These are phyloP conservation scores for Acanthamoeba quina DNA, from an alignment of 208 protist species.

Conservation along the genomic window DNA sequence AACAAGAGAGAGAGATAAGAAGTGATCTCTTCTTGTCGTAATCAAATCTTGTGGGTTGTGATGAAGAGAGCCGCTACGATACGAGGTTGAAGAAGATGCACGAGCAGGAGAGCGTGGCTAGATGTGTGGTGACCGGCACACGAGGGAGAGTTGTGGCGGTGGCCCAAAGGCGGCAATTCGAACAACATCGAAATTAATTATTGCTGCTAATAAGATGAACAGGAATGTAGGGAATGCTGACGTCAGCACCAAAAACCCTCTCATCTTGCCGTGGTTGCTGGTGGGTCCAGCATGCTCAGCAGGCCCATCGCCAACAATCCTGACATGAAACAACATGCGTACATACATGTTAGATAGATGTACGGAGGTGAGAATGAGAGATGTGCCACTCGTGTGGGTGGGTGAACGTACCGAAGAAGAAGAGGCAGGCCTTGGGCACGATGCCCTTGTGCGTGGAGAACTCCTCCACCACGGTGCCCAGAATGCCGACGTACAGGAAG, in stretches of 20 bases:
- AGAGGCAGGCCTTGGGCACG: constrained; percentile 4
- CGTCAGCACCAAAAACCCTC: not conserved
- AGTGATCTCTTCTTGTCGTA: no score
- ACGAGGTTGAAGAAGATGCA: no score
- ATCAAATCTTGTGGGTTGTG: no score
- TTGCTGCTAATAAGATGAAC: not conserved
- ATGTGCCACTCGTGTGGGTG: not conserved
- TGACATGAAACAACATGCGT: not conserved
- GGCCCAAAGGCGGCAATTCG: not conserved
- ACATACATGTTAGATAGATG: no score
- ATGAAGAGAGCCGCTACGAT: no score
- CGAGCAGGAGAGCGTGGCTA: no score
- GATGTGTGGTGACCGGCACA: no score
- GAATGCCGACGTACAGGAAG: constrained; percentile 24
- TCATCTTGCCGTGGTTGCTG: not conserved
- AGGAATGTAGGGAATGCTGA: not conserved
- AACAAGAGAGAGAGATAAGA: no score
- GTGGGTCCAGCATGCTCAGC: constrained; percentile 28
- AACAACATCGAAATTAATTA: not conserved
- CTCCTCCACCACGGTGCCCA: constrained; percentile 44
- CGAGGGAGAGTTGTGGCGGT: not conserved
- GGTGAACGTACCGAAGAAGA: constrained; percentile 1
- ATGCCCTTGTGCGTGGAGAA: constrained; percentile 36
- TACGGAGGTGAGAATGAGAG: not conserved
- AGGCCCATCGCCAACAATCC: constrained; percentile 1